Conservation (phyloP, 352 stramenopile species). For the Pythium aphanidermatum region DNA sequence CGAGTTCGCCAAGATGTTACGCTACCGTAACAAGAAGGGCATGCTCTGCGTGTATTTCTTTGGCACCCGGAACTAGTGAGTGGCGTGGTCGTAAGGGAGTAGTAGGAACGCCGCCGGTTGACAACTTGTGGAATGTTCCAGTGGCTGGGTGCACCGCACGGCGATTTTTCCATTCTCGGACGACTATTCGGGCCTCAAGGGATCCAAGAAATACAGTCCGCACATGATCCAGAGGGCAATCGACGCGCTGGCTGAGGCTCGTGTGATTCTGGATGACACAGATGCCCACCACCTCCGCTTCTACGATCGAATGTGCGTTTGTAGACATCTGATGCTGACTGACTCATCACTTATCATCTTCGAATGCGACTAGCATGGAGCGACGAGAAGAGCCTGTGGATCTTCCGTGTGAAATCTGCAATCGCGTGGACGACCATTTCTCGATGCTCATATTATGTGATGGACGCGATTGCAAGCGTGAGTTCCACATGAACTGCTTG, state of each 20-base stretch:
- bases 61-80: constrained; percentile 82
- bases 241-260: constrained; percentile 65
- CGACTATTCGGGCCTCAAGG: constrained; percentile 48
- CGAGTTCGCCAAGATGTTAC: constrained; percentile 76
- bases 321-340: neutral
- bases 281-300: constrained; percentile 50
- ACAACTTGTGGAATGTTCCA: constrained; percentile 15
- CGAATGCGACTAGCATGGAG: constrained; percentile 57
- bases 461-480: constrained; percentile 67
- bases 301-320: constrained; percentile 75
- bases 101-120: neutral
- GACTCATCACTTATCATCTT: neutral
- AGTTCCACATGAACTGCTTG: constrained; percentile 86
- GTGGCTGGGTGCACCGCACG: constrained; percentile 70
- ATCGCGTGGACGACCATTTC: constrained; percentile 74
- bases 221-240: constrained; percentile 43
- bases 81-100: constrained; percentile 2
- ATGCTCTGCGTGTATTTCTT: constrained; percentile 86
- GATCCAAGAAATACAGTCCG: constrained; percentile 67
- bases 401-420: constrained; percentile 78
- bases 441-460: constrained; percentile 84
- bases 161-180: constrained; percentile 68
- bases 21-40: constrained; percentile 66
- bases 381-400: constrained; percentile 55
- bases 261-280: constrained; percentile 52